Base-by-base conservation (phyloP, 192 early-diverging fungal species). In the Backusella tarrabulga region DNA sequence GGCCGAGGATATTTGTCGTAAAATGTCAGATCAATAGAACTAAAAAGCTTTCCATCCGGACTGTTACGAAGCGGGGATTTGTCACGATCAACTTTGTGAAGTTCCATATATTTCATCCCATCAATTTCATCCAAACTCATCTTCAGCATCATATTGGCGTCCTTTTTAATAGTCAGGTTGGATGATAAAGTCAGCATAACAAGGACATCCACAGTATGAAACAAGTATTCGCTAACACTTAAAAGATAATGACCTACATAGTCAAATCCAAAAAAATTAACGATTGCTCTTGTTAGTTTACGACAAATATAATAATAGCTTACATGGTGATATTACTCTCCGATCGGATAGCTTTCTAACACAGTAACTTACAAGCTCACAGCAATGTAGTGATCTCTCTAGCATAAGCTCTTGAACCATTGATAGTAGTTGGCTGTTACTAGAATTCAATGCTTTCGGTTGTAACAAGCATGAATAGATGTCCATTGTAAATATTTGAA, bases 401-500 rank as follows among this genome's bases (percentile, higher is more conserved):
- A 63, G 4, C 21, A 29, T 63, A 9, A 63, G 56, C 29, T 63
- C 56, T 29, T 63, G 56, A 29, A 63, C 56, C 9, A 63, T 29
- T 7, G 56, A 63, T 29, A 63, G 4, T 4, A 63, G 21, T 8
- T 63, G 56, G 29, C 29, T 63, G 4, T 63, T 63, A 12, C 3
- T 12, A 12, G 56, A 26, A 29, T 63, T 11, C 23, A 63, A 63
- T 11, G 56, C 56, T 12, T 63, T 63, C 11, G 56, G 56, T 12
- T 63, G 23, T 29, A 63, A 9, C 26, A 63, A 29, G 3, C 56
- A 63, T 26, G 56, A 63, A 63, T 63, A 63, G 21, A 63, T 63
- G 56, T 63, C 56, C 56, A 63, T 63, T n/a, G n/a, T 63, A 29
- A 29, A 63, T 63, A 63, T 63, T 63, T 29, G 26, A n/a, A 63